A percentile compares a stretch with the other conserved stretches of the same genome.
These are phyloP conservation scores for Penicillium griseofulvum DNA, from an alignment of 2,329 filamentous ascomycete species.

Conservation along the genomic window DNA sequence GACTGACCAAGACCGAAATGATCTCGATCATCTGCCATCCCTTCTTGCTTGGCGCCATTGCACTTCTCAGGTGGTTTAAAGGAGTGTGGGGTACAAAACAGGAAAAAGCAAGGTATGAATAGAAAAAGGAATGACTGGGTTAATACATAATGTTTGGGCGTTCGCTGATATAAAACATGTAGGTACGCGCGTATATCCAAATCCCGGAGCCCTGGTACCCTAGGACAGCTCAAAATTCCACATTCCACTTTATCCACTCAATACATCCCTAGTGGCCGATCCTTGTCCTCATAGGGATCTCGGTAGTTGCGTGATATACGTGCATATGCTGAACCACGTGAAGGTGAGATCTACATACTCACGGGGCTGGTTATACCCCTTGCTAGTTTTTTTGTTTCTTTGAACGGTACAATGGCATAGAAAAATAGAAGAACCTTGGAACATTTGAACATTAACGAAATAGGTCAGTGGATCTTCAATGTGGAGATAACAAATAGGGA, in stretches of 20 bases:
- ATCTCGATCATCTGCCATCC: conserved; percentile 32
- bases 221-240: not conserved
- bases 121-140: conserved; percentile 11
- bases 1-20: conserved; percentile 29
- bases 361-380: too few species aligned
- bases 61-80: not conserved
- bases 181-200: not conserved
- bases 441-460: too few species aligned
- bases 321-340: not conserved
- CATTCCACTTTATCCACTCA: conserved; percentile 2
- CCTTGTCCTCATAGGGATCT: not conserved
- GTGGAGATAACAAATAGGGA: not conserved
- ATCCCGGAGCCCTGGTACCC: not conserved
- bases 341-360: not conserved
- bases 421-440: too few species aligned
- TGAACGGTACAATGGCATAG: not conserved
- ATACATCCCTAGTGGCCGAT: conserved; percentile 5
- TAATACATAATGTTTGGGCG: not conserved
- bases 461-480: not conserved
- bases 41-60: conserved; percentile 27
- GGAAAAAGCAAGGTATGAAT: not conserved
- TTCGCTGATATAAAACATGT: conserved; percentile 1
- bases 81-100: not conserved
- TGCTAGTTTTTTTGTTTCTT: too few species aligned
- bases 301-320: not conserved